These are phyloP conservation scores for Pachysandra terminalis DNA, from an alignment of 164 flowering plant species.

Conservation along the genomic window DNA sequence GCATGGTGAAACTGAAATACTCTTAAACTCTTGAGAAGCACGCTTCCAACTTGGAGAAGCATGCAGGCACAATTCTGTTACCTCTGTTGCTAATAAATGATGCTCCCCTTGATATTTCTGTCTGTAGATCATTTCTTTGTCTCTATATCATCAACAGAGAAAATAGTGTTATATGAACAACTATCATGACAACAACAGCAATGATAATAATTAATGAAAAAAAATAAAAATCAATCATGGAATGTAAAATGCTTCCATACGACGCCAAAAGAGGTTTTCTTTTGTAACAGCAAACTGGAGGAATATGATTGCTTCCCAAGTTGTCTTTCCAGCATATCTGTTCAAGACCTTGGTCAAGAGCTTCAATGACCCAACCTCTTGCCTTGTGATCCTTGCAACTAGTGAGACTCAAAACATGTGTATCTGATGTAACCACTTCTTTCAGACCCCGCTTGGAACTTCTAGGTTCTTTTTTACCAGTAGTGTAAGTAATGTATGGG, in stretches of 20 bases:
- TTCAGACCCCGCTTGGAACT: constrained; percentile 3
- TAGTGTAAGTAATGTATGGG: constrained; percentile 42
- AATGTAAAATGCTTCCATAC: constrained; percentile 30
- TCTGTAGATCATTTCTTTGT: constrained; percentile 27
- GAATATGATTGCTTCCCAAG: constrained; percentile 19
- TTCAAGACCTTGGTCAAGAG: constrained; percentile 36
- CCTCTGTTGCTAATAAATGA: constrained; percentile 37
- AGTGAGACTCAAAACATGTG: constrained; percentile 34
- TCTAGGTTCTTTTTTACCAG: constrained; percentile 14
- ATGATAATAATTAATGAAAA: background rate
- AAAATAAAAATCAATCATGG: constrained; percentile 5
- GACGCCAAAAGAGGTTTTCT: constrained; percentile 25
- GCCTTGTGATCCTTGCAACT: constrained; percentile 51
- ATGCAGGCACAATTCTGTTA: constrained; percentile 45
- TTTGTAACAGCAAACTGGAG: constrained; percentile 56
- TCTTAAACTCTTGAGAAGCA: constrained; percentile 37
- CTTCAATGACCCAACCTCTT: constrained; percentile 48
- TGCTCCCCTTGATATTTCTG: constrained; percentile 33
- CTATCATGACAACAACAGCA: background rate
- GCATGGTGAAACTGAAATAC: constrained; percentile 56
- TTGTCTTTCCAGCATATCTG: constrained; percentile 64
- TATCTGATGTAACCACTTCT: constrained; percentile 9
- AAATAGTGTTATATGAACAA: background rate
- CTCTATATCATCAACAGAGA: constrained; percentile 32
- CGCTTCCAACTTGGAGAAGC: constrained; percentile 50